Percentiles rank a stretch among this genome's conserved stretches.
Evolutionary conservation across 306 rosid genomes (phyloP).

Genomic region (Astragalus membranaceus): DNA sequence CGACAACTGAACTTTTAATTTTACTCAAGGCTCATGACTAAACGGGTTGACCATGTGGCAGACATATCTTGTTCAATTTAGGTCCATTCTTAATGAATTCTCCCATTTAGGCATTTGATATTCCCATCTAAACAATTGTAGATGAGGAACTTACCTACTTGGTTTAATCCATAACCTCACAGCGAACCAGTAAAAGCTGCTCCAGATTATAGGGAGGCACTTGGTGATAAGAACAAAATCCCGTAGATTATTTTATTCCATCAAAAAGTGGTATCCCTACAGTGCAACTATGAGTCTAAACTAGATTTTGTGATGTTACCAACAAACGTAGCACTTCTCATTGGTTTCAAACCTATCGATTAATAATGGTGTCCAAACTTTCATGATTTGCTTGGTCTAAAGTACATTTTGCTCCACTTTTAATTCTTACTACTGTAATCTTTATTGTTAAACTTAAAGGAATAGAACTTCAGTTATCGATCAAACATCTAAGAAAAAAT

Average conservation of each 20-base stretch:
- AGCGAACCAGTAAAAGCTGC: not conserved
- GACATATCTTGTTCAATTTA: not conserved
- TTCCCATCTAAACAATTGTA: not conserved
- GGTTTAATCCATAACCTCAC: not conserved
- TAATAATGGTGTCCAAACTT: not conserved
- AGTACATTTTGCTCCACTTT: not conserved
- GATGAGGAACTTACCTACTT: not conserved
- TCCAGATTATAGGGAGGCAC: not conserved
- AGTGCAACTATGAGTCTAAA: not conserved
- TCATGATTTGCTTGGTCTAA: not conserved
- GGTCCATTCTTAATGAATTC: not conserved
- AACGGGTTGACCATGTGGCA: not conserved
- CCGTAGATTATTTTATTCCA: too few relatives aligned
- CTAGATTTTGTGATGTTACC: not conserved
- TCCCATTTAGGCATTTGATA: not conserved
- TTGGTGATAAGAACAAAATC: not conserved
- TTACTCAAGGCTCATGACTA: not conserved
- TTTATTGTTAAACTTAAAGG: not conserved
- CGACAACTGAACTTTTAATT: not conserved
- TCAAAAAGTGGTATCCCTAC: not conserved
- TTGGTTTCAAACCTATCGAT: not conserved
- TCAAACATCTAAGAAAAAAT: too few relatives aligned
- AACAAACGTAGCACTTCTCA: not conserved
- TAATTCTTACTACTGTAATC: not conserved
- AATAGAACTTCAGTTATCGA: not conserved